Evolutionary conservation across 352 stramenopile species (phyloP).

Genomic region (Phytophthora foliorum): DNA sequence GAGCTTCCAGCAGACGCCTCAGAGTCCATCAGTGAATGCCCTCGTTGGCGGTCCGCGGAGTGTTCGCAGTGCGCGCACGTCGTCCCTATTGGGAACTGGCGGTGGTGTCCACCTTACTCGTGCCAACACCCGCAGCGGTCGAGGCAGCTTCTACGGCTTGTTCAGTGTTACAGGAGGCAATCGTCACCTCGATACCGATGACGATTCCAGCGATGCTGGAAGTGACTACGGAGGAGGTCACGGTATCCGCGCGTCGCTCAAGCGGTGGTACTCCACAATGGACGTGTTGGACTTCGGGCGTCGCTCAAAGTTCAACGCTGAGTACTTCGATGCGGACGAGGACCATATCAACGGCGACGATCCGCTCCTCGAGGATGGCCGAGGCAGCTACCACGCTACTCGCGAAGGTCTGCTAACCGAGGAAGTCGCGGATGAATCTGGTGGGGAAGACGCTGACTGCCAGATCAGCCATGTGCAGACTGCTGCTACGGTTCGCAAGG

Average conservation of each 20-base stretch:
- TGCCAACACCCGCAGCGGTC: constrained; percentile 40
- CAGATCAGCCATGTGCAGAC: constrained; percentile 89
- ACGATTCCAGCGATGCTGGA: constrained; percentile 52
- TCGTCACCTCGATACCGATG: constrained; percentile 40
- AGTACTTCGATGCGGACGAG: constrained; percentile 80
- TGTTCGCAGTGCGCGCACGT: constrained; percentile 38
- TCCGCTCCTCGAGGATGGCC: constrained; percentile 64
- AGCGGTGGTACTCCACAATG: constrained; percentile 81
- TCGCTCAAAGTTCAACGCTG: constrained; percentile 81
- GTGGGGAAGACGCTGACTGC: constrained; percentile 66
- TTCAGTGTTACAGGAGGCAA: constrained; percentile 37
- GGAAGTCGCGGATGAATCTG: constrained; percentile 22
- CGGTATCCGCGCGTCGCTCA: constrained; percentile 67
- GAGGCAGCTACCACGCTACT: constrained; percentile 50
- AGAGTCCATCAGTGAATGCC: constrained; percentile 50
- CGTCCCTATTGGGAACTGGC: constrained; percentile 34
- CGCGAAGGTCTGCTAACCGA: constrained; percentile 43
- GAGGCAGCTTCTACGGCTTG: constrained; percentile 44
- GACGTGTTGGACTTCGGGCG: constrained; percentile 74
- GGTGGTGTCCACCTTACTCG: constrained; percentile 20
- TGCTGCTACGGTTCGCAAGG: constrained; percentile 81
- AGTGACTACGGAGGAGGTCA: constrained; percentile 60
- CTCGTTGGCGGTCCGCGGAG: constrained; percentile 27
- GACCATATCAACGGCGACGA: constrained; percentile 65
- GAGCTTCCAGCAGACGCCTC: constrained; percentile 58